Conservation (phyloP, 805 yeast species). For the Cyberlindnera samutprakarnensis region DNA sequence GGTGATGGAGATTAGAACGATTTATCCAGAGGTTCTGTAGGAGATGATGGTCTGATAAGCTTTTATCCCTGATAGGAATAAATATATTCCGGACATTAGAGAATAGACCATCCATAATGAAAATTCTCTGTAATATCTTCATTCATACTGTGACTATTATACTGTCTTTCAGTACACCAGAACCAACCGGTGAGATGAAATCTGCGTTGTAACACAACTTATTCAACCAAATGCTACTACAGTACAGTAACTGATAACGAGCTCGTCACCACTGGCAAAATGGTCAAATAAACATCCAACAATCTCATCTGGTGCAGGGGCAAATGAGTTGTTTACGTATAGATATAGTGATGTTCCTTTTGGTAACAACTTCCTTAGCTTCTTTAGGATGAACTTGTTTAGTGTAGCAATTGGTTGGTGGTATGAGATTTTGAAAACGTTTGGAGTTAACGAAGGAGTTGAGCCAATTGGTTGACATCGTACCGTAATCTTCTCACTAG, state of each 20-base stretch:
- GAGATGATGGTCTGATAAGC: no score
- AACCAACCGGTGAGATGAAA: no score
- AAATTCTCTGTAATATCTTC: no score
- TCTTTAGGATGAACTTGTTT: slow-evolving; percentile 36
- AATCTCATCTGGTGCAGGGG: slow-evolving; percentile 38
- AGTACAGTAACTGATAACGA: slow-evolving; percentile 38
- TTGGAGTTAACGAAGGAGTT: slow-evolving; percentile 41
- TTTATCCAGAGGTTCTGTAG: no score
- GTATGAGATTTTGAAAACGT: slow-evolving; percentile 40
- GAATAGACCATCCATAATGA: no score
- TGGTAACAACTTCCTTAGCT: slow-evolving; percentile 23
- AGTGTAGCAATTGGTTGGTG: slow-evolving; percentile 41
- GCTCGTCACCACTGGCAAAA: slow-evolving; percentile 30
- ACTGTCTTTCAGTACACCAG: no score
- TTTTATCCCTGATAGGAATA: no score
- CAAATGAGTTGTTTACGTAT: slow-evolving; percentile 38
- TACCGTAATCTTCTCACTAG: slow-evolving; percentile 28
- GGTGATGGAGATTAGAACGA: no score
- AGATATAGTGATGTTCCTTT: slow-evolving; percentile 25
- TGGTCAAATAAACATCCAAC: slow-evolving; percentile 29
- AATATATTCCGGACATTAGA: no score
- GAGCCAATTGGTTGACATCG: slow-evolving; percentile 59
- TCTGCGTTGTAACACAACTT: no score
- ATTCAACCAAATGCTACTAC: slow-evolving; percentile 38
- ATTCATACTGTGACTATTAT: no score